Base-by-base conservation (phyloP, 2,329 filamentous ascomycete genomes). In the Lachnellula hyalina region DNA sequence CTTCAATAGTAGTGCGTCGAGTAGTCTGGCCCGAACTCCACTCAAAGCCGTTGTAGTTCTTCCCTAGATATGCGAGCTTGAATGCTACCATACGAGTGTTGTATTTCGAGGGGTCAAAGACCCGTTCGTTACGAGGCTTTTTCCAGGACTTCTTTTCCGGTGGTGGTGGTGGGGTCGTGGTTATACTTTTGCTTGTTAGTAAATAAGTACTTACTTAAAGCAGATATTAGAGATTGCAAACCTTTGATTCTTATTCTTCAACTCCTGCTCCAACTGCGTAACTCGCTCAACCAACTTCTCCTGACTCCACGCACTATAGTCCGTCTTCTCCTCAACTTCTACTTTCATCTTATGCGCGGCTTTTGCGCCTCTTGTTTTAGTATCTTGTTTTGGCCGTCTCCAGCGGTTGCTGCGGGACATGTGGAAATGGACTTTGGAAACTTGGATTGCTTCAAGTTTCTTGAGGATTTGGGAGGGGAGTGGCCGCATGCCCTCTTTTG, bases 41-140 rank as follows among this genome's bases (percentile, higher is more conserved):
- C 75, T 99, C 94, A 70, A 91, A 95, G 1, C 94, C 94, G 71
- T 94, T 93, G 72, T 97, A 99, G 53, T 83, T 82, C 69, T 90
- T 89, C 47, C 94, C 94, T 36, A 97, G 75, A 70, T 99, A 99
- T 40, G 94, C 92, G 59, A 99, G 85, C 71, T 96, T 97, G 56
- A 99, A 76, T 7, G 93, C 94, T 60, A 99, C 88, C 57, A 87
- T 84, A 47, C 94, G 84, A 1, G 90, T 95, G 36, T 83, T 81
- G 71, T 96, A 96, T 67, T 84, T 87, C 14, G 84, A 84, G 0
- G 89, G 84, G 68, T 97, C 90, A 66, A 96, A 69, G 8, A 51
- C 53, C 44, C 64, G 62, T 50, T 67, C 66, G 36, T 52, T 50
- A 19, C 64, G 61, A 2, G 60, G 56, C 51, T 67, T 70, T 55